Conservation (phyloP, 2,329 filamentous ascomycete genomes). For the Lecanicillium sp. region DNA sequence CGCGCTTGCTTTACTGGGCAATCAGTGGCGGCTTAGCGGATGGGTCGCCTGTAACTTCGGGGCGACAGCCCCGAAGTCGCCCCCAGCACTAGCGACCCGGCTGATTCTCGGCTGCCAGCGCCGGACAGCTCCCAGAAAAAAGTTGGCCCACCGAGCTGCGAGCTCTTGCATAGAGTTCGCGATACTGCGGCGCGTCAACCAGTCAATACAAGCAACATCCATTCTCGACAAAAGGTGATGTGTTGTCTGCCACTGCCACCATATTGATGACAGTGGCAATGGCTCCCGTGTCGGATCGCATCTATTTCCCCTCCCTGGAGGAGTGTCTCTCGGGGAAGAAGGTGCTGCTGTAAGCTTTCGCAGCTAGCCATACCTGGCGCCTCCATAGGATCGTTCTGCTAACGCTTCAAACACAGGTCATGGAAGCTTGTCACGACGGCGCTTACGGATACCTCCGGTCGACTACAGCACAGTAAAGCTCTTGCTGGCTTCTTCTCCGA, state of each 20-base stretch:
- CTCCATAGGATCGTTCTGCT: conserved; percentile 4
- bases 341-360: conserved; percentile 64
- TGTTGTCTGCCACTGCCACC: conserved; percentile 32
- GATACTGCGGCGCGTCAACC: conserved; percentile 27
- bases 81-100: neutral
- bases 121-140: conserved; percentile 10
- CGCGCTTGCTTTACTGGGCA: neutral
- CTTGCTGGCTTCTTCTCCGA: conserved; percentile 67
- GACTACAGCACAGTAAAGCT: conserved; percentile 46
- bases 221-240: conserved; percentile 28
- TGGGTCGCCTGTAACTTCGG: neutral
- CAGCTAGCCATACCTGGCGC: conserved; percentile 12
- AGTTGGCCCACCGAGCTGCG: conserved; percentile 8
- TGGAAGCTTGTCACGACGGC: conserved; percentile 56
- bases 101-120: conserved; percentile 10
- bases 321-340: conserved; percentile 77
- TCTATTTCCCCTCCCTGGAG: conserved; percentile 79
- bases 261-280: conserved; percentile 54
- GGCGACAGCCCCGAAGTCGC: conserved; percentile 7
- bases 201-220: conserved; percentile 26
- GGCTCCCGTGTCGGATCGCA: conserved; percentile 62
- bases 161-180: conserved; percentile 9
- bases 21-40: neutral
- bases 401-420: conserved; percentile 38
- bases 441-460: conserved; percentile 49